Evolutionary conservation across 768 basidiomycete species (phyloP).

Genomic region (Harrya chromipes): DNA sequence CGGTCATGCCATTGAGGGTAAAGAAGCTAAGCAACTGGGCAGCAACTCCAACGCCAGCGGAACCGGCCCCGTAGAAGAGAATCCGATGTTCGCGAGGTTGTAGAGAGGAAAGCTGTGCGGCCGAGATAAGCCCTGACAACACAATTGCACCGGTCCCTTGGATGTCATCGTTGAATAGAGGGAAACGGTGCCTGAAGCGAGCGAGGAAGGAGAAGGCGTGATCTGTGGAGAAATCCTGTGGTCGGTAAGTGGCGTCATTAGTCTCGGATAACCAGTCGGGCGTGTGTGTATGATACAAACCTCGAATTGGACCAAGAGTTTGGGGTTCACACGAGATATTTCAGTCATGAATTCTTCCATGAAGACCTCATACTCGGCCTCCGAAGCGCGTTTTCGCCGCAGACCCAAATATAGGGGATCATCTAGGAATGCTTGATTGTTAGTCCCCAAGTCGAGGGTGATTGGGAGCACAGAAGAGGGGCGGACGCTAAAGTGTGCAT

Average conservation of each 20-base stretch:
- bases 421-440: conserved; percentile 72
- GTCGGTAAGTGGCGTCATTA: no score
- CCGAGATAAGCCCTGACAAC: conserved; percentile 86
- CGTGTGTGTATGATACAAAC: conserved; percentile 32
- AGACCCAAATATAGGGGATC: conserved; percentile 91
- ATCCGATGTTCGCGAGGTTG: conserved; percentile 75
- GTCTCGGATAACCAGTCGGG: not conserved
- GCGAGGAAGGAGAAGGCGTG: conserved; percentile 86
- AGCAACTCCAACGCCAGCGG: conserved; percentile 90
- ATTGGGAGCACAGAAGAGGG: conserved; percentile 80
- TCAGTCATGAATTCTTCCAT: conserved; percentile 94
- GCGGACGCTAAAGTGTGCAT: conserved; percentile 52
- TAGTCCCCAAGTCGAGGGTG: conserved; percentile 85
- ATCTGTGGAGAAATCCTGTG: conserved; percentile 86
- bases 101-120: conserved; percentile 68
- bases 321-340: conserved; percentile 71
- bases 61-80: conserved; percentile 91
- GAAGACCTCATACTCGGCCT: conserved; percentile 69
- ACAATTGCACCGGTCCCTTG: conserved; percentile 92
- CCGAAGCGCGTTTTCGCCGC: conserved; percentile 62
- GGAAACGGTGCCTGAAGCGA: conserved; percentile 70
- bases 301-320: conserved; percentile 84
- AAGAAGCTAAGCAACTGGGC: conserved; percentile 89
- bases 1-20: conserved; percentile 70
- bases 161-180: conserved; percentile 88